phyloP scores from a whole-genome alignment of 2,329 filamentous ascomycete genomes.

The Westerdykella sp. region DNA sequence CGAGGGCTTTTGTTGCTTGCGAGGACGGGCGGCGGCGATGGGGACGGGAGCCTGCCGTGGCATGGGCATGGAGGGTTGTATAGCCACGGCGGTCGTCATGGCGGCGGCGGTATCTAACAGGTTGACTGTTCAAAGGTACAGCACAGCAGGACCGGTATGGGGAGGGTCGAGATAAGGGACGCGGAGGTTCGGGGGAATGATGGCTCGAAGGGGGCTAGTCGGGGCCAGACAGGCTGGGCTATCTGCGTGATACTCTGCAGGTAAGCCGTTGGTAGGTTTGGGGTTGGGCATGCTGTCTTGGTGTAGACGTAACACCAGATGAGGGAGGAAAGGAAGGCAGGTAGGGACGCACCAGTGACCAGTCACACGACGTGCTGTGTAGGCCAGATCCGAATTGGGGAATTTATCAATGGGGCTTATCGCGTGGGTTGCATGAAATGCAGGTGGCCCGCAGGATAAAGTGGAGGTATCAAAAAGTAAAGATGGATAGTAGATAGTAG shows the following conservation, averaged over 20 bases:
- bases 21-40: slow-evolving; percentile 42
- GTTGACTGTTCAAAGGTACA: not conserved
- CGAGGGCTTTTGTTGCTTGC: slow-evolving; percentile 36
- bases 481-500: slow-evolving; percentile 4
- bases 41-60: slow-evolving; percentile 41
- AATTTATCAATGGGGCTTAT: slow-evolving; percentile 27
- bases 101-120: slow-evolving; percentile 16
- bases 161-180: slow-evolving; percentile 14
- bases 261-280: slow-evolving; percentile 24
- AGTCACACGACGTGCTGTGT: slow-evolving; percentile 25
- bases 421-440: slow-evolving; percentile 27
- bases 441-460: slow-evolving; percentile 19
- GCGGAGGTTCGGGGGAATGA: slow-evolving; percentile 7
- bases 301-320: slow-evolving; percentile 10
- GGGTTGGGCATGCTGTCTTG: not conserved
- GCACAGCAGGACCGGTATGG: not conserved
- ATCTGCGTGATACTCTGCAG: slow-evolving; percentile 21
- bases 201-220: slow-evolving; percentile 16
- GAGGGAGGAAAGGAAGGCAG: slow-evolving; percentile 9
- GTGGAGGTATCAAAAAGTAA: slow-evolving; percentile 17
- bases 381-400: slow-evolving; percentile 25
- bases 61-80: slow-evolving; percentile 41
- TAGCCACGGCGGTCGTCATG: slow-evolving; percentile 46
- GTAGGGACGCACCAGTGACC: slow-evolving; percentile 22
- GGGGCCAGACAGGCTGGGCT: slow-evolving; percentile 16